Evolutionary conservation across 495 filamentous ascomycete species (phyloP).

Genomic region (Aspergillus avenaceus): DNA sequence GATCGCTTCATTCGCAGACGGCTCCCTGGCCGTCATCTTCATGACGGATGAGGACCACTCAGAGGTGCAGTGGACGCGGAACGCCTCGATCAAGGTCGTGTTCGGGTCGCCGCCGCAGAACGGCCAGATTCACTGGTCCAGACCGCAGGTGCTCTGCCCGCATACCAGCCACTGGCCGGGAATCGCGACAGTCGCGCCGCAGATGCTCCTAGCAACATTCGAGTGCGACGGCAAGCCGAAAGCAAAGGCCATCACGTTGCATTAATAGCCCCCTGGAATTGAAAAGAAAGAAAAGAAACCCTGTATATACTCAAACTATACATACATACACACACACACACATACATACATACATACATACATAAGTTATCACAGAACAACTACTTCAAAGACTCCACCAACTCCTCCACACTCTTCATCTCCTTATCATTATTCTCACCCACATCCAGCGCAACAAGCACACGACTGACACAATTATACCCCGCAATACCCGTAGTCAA

Average conservation of each 20-base stretch:
- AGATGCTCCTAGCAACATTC: conserved; percentile 36
- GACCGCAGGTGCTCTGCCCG: conserved; percentile 21
- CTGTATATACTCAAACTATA: not conserved
- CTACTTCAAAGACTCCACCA: conserved; percentile 21
- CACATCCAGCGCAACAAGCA: conserved; percentile 82
- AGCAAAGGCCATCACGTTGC: conserved; percentile 30
- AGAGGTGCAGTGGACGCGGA: conserved; percentile 33
- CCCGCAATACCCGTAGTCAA: conserved; percentile 72
- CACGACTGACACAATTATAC: conserved; percentile 89
- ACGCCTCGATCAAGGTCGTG: conserved; percentile 38
- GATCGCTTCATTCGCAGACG: conserved; percentile 52
- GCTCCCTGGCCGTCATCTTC: conserved; percentile 53
- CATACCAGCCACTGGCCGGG: conserved; percentile 43
- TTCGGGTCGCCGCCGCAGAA: conserved; percentile 33
- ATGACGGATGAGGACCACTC: conserved; percentile 57
- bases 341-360: not conserved
- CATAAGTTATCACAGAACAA: not conserved
- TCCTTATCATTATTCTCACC: conserved; percentile 40
- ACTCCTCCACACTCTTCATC: conserved; percentile 42
- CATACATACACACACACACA: not conserved
- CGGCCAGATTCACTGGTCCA: conserved; percentile 34
- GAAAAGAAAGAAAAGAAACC: not conserved
- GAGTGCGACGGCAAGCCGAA: conserved; percentile 35
- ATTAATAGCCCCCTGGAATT: not conserved
- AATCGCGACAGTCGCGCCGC: conserved; percentile 32